phyloP scores from a whole-genome alignment of 345 rosid species.

The Heritiera littoralis region DNA sequence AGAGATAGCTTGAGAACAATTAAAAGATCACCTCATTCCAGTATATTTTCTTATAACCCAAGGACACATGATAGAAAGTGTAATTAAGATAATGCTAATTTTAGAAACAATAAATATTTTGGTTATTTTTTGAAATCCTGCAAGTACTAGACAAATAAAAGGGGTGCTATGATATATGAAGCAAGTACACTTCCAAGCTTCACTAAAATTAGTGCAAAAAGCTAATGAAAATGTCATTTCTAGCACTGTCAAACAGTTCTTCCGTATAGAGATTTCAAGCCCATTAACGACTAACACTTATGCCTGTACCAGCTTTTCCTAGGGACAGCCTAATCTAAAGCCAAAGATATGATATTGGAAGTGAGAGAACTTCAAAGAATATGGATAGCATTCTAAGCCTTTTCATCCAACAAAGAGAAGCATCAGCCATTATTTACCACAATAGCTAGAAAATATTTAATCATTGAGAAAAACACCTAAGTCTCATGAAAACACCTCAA shows the following conservation, averaged over 20 bases:
- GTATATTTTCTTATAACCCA: neutral
- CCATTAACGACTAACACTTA: neutral
- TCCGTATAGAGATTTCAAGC: neutral
- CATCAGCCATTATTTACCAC: neutral
- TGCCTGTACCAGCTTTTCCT: neutral
- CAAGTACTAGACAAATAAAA: neutral
- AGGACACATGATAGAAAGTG: neutral
- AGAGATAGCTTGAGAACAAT: neutral
- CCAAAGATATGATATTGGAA: neutral
- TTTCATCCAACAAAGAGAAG: neutral
- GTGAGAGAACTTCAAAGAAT: neutral
- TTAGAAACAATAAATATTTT: neutral
- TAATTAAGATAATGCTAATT: neutral
- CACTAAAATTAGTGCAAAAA: neutral
- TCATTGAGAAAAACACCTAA: neutral
- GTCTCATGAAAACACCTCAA: neutral
- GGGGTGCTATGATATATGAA: neutral
- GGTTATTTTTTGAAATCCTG: neutral
- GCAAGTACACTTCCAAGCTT: neutral
- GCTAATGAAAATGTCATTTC: neutral
- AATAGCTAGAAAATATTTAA: neutral
- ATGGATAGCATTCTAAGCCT: slow-evolving; percentile 4
- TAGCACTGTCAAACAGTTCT: neutral
- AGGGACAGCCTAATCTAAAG: neutral
- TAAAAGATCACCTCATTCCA: neutral